Conservation (phyloP, 805 yeast genomes). For the Hanseniaspora nectarophila region DNA sequence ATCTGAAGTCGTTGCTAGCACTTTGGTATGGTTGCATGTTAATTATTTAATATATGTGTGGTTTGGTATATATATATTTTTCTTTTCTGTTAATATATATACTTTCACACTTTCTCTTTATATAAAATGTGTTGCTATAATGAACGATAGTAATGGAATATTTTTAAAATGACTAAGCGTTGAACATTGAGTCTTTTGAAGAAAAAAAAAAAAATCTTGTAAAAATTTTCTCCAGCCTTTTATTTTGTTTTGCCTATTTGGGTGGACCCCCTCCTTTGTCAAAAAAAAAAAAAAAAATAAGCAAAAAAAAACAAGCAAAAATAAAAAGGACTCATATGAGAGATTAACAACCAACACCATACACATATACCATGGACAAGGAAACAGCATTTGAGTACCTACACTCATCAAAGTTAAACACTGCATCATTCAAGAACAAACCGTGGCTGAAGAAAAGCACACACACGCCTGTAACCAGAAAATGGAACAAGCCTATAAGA, state of each 20-base stretch:
- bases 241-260: too few relatives aligned
- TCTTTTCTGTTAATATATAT: background rate
- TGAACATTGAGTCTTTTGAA: too few relatives aligned
- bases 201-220: too few relatives aligned
- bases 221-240: too few relatives aligned
- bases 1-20: constrained; percentile 36
- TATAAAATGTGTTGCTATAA: too few relatives aligned
- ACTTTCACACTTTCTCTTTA: too few relatives aligned
- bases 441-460: constrained; percentile 6
- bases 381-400: background rate
- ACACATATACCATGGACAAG: background rate
- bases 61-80: background rate
- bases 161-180: too few relatives aligned
- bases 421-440: background rate
- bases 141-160: too few relatives aligned
- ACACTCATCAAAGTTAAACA: background rate
- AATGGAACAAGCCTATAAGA: constrained; percentile 10
- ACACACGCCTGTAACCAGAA: constrained; percentile 22
- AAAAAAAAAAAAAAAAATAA: too few relatives aligned
- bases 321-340: background rate
- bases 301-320: background rate
- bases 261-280: too few relatives aligned
- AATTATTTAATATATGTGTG: too few relatives aligned
- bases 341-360: background rate
- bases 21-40: constrained; percentile 16